These are phyloP conservation scores for Pleurotus djamor DNA, from an alignment of 768 basidiomycete genomes.

Conservation along the genomic window DNA sequence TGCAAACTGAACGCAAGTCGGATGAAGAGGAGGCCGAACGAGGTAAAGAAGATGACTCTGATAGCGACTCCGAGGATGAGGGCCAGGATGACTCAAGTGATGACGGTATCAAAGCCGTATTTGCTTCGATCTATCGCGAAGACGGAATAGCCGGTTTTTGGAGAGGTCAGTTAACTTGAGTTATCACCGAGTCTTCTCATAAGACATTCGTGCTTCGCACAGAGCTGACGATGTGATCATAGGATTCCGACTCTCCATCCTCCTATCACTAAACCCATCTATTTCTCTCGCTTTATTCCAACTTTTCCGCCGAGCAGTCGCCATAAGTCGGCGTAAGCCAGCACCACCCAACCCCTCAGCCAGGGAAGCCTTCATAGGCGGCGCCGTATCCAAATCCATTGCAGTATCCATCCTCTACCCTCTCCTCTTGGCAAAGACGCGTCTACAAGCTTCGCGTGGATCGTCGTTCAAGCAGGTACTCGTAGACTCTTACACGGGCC, in stretches of 20 bases:
- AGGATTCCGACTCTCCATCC: constrained; percentile 50
- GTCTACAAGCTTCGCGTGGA: constrained; percentile 41
- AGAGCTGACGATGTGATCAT: background rate
- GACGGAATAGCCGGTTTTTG: constrained; percentile 54
- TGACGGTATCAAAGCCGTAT: constrained; percentile 25
- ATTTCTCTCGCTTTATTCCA: constrained; percentile 56
- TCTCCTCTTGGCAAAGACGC: constrained; percentile 58
- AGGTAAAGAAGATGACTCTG: background rate
- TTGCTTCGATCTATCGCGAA: constrained; percentile 42
- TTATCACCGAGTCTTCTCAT: background rate
- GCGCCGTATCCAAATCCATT: constrained; percentile 51
- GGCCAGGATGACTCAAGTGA: constrained; percentile 12
- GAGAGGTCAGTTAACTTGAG: constrained; percentile 34
- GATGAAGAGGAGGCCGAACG: constrained; percentile 21
- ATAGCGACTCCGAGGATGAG: background rate
- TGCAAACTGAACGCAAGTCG: constrained; percentile 42
- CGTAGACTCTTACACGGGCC: constrained; percentile 29
- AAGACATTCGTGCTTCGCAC: background rate
- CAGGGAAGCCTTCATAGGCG: constrained; percentile 53
- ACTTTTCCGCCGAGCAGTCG: constrained; percentile 38
- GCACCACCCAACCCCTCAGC: constrained; percentile 29
- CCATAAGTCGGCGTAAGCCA: constrained; percentile 15
- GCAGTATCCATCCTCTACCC: constrained; percentile 52
- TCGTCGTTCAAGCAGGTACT: constrained; percentile 30
- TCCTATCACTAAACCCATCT: constrained; percentile 55